Percentiles rank a stretch among this genome's conserved stretches.
Conservation (phyloP, 2,329 filamentous ascomycete species). For the Cladosporium sp. region DNA sequence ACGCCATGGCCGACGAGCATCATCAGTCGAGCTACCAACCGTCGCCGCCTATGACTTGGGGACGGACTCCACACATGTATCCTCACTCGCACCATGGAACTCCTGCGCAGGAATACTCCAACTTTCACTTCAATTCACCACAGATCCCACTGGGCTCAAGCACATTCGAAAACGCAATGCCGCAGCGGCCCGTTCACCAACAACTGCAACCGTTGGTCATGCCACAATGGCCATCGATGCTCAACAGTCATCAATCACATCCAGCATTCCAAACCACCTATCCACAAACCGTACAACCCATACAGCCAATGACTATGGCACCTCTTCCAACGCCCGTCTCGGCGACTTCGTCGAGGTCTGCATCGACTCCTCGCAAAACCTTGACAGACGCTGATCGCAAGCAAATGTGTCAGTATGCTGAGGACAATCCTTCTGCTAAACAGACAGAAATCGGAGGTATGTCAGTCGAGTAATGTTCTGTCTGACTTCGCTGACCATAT, state of each 20-base stretch:
- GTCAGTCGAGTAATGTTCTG: constrained; percentile 24
- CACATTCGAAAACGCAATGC: constrained; percentile 51
- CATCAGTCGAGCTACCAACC: constrained; percentile 24
- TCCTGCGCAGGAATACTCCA: constrained; percentile 64
- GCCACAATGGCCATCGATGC: constrained; percentile 77
- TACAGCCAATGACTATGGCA: constrained; percentile 42
- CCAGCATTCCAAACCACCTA: constrained; percentile 58
- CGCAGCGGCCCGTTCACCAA: constrained; percentile 47
- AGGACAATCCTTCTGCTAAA: constrained; percentile 84
- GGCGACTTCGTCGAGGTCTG: constrained; percentile 41
- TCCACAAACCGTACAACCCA: constrained; percentile 51
- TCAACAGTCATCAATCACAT: constrained; percentile 64
- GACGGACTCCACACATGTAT: constrained; percentile 31
- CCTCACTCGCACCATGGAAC: constrained; percentile 62
- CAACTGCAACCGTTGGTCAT: constrained; percentile 69
- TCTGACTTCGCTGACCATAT: constrained; percentile 28
- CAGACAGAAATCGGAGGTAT: constrained; percentile 92
- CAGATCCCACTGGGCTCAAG: constrained; percentile 56
- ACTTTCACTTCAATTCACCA: constrained; percentile 60
- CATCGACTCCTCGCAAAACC: constrained; percentile 54
- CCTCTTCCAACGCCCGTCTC: constrained; percentile 52
- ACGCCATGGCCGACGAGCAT: constrained; percentile 31
- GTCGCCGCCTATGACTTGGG: constrained; percentile 26
- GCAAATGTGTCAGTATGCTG: constrained; percentile 89
- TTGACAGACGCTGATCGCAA: constrained; percentile 86